A percentile compares a stretch with the other conserved stretches of the same genome.
Conservation (phyloP, 129 eudicot species). For the Flaveria linearis region DNA sequence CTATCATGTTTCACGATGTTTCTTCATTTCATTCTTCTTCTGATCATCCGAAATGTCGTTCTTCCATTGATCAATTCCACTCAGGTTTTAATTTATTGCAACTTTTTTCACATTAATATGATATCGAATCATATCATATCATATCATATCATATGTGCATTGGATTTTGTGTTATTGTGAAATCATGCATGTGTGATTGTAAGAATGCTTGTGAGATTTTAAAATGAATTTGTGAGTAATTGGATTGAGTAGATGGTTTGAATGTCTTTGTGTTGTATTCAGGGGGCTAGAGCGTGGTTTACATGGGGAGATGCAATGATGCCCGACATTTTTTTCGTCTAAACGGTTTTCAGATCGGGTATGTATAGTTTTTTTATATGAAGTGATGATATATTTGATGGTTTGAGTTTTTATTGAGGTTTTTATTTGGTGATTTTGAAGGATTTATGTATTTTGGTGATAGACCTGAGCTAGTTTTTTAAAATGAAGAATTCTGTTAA, state of each 20-base stretch:
- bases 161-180: background rate
- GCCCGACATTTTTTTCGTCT: slow-evolving; percentile 66
- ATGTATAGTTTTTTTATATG: background rate
- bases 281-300: slow-evolving; percentile 31
- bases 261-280: slow-evolving; percentile 17
- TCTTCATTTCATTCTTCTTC: slow-evolving; percentile 25
- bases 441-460: background rate
- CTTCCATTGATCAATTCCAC: slow-evolving; percentile 36
- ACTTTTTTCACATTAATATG: background rate
- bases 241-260: background rate
- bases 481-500: background rate
- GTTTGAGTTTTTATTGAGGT: slow-evolving; percentile 17
- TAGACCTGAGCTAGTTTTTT: background rate
- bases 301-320: slow-evolving; percentile 56
- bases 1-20: slow-evolving; percentile 57
- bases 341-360: slow-evolving; percentile 86
- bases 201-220: background rate
- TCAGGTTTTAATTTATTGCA: slow-evolving; percentile 6
- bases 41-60: slow-evolving; percentile 33
- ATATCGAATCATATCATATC: too few relatives aligned
- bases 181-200: background rate
- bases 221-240: background rate
- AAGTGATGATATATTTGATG: background rate
- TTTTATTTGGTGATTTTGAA: slow-evolving; percentile 18
- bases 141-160: background rate